Base-by-base conservation (phyloP, 805 yeast genomes). In the Candida krabiensis region DNA sequence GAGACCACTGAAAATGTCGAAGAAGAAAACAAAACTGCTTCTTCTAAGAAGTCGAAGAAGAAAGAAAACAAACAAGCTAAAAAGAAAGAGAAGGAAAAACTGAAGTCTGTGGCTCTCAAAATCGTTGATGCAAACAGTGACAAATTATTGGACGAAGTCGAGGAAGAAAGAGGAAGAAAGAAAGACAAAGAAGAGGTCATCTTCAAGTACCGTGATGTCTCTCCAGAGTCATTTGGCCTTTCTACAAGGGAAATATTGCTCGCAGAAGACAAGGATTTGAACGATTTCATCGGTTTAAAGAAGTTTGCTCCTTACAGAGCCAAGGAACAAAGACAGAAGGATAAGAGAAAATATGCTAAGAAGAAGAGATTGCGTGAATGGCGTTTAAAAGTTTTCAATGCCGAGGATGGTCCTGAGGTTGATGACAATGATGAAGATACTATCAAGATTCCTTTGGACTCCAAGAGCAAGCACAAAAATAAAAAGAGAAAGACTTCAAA, bases 251-350 rank as follows among this genome's bases (percentile, higher is more conserved):
- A 93, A 53, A 93, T 93, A 33, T 69, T 93, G 37, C 66, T 87
- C 41, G 99, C 99, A 11, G 91, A 86, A 55, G 99, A 93, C 60
- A 72, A 75, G 44, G 85, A 83, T 33, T 71, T 93, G 61, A 93
- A 93, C 63, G 83, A 81, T 40, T 89, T 73, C 54, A 82, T 89
- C 41, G 93, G 96, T 16, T 67, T 93, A 53, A 91, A 91, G 69
- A 90, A 90, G 62, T 80, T 93, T 49, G 97, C 98, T 0, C 91
- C 98, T 19, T 93, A 86, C 61, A 79, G 96, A 60, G 79, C 87
- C 17, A 76, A 76, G 47, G 95, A 86, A 42, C 70, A 73, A 47
- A 71, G 80, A 47, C 64, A 70, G 49, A 87, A 83, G 57, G 99
- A 93, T 61, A 84, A 79, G 63, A 75, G 95, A 58, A 86, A 87